A percentile compares a stretch with the other conserved stretches of the same genome.
Evolutionary conservation across 768 basidiomycete species (phyloP).

Genomic region (Dentipellis fragilis): DNA sequence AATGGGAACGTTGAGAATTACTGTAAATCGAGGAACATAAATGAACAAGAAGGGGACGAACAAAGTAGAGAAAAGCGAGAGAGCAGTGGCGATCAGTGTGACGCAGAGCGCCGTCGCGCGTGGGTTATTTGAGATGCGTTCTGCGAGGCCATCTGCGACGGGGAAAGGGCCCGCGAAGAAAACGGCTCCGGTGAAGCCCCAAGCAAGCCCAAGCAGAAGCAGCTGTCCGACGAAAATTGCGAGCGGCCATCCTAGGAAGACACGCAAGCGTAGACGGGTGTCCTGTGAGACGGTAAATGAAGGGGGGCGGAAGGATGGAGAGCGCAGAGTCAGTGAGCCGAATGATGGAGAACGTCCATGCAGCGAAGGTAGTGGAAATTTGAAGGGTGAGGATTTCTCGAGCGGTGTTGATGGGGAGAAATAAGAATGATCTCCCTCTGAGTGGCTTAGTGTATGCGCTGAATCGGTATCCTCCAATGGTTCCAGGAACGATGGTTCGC

Average conservation of each 20-base stretch:
- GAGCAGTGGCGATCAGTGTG: background rate
- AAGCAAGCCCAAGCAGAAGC: background rate
- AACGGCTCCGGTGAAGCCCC: background rate
- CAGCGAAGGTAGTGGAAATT: background rate
- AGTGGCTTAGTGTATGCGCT: background rate
- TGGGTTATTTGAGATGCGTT: background rate
- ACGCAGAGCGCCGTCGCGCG: background rate
- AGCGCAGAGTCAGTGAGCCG: background rate
- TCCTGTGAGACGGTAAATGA: background rate
- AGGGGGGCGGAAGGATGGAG: background rate
- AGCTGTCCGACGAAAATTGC: background rate
- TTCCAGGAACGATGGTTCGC: no score
- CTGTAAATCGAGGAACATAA: no score
- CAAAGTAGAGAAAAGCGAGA: background rate
- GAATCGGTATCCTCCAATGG: background rate
- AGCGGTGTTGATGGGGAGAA: background rate
- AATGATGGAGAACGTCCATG: background rate
- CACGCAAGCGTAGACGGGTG: background rate
- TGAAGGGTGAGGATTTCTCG: background rate
- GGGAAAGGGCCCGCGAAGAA: background rate
- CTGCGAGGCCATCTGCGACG: background rate
- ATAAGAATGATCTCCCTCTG: background rate
- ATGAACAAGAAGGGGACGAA: background rate
- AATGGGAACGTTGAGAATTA: no score
- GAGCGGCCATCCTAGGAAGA: background rate